Percentiles rank a stretch among this genome's conserved stretches.
These are phyloP conservation scores for Rhodotorula toruloides DNA, from an alignment of 768 basidiomycete genomes.

Conservation along the genomic window DNA sequence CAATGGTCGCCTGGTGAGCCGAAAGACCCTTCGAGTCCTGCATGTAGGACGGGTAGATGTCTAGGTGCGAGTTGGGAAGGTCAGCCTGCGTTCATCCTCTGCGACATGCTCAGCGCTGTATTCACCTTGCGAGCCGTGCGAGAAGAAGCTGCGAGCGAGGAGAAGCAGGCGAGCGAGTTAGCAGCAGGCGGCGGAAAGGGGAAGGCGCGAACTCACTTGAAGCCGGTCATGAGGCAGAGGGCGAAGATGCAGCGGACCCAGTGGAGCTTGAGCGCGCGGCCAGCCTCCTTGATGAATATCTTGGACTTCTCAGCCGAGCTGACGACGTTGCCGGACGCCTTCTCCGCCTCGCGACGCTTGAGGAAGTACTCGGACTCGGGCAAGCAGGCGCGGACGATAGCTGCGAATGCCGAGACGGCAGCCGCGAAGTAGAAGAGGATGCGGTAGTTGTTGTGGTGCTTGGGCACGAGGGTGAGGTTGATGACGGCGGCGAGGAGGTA, in stretches of 20 bases:
- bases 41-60: constrained; percentile 36
- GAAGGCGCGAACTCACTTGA: constrained; percentile 8
- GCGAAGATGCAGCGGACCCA: constrained; percentile 81
- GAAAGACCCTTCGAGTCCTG: constrained; percentile 33
- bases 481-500: constrained; percentile 78
- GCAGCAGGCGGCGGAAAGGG: not conserved
- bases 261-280: constrained; percentile 59
- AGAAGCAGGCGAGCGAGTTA: constrained; percentile 52
- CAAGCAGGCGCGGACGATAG: constrained; percentile 57
- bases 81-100: too few species aligned
- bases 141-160: constrained; percentile 60
- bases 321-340: constrained; percentile 49
- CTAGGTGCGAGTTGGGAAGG: not conserved
- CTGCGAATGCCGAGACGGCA: constrained; percentile 54
- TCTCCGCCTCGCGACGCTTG: constrained; percentile 44
- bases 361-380: constrained; percentile 77
- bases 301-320: constrained; percentile 50
- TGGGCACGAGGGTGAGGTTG: constrained; percentile 56
- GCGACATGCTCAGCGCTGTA: constrained; percentile 19
- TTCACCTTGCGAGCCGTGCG: constrained; percentile 60
- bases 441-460: constrained; percentile 42
- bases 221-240: constrained; percentile 28
- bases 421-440: constrained; percentile 27
- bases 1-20: constrained; percentile 32
- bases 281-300: constrained; percentile 70